phyloP scores from a whole-genome alignment of 78 protist genomes.

The Dictyostelium firmibasis region DNA sequence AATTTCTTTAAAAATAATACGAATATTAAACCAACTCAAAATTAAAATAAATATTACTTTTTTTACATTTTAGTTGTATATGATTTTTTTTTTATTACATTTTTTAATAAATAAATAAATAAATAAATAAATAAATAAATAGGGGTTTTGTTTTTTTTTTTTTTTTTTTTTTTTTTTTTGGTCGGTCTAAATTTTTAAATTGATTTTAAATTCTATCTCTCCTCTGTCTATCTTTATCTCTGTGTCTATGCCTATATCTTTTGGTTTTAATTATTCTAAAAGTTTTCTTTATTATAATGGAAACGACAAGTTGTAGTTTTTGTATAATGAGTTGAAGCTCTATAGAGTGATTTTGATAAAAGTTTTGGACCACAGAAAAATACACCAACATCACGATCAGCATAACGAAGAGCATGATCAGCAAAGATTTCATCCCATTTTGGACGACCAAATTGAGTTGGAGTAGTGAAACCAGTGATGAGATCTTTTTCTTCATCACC shows the following conservation, averaged over 20 bases:
- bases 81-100: background rate
- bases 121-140: background rate
- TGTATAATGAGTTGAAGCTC: slow-evolving; percentile 36
- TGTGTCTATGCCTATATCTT: no score
- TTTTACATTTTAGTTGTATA: background rate
- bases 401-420: slow-evolving; percentile 42
- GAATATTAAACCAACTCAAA: background rate
- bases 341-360: slow-evolving; percentile 73
- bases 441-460: slow-evolving; percentile 81
- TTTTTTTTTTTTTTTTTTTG: background rate
- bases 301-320: slow-evolving; percentile 55
- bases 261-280: slow-evolving; percentile 44
- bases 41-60: background rate
- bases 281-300: slow-evolving; percentile 88
- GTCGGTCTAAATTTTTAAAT: background rate
- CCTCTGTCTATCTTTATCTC: background rate
- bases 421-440: slow-evolving; percentile 74
- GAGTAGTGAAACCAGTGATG: slow-evolving; percentile 83
- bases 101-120: background rate
- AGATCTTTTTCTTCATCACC: slow-evolving; percentile 74
- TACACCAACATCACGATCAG: slow-evolving; percentile 80
- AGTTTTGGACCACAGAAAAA: slow-evolving; percentile 90
- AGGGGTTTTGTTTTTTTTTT: background rate
- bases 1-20: slow-evolving; percentile 1
- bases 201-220: background rate